These are phyloP conservation scores for Royoungia palumana DNA, from an alignment of 768 basidiomycete species.

Conservation along the genomic window DNA sequence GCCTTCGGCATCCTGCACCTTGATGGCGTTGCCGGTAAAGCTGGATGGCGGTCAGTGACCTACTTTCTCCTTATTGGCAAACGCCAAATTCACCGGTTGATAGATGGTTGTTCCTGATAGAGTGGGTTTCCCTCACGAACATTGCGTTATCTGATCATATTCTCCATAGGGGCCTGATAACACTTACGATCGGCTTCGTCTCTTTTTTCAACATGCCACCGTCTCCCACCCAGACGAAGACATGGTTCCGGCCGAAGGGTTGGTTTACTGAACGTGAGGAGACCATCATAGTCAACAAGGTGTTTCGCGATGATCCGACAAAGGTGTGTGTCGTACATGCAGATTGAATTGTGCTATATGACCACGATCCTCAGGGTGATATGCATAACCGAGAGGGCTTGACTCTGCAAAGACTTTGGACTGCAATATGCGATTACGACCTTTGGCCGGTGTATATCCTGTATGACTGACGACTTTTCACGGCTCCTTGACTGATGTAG, in stretches of 20 bases:
- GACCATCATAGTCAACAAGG: constrained; percentile 53
- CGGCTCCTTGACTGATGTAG: background rate
- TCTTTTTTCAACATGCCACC: too few relatives aligned
- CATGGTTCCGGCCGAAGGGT: too few relatives aligned
- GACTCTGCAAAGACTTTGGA: constrained; percentile 47
- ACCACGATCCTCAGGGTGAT: constrained; percentile 27
- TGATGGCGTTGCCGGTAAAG: constrained; percentile 4
- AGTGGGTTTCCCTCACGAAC: constrained; percentile 21
- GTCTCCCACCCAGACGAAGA: too few relatives aligned
- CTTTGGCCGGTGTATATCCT: constrained; percentile 65
- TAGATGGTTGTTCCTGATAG: constrained; percentile 37
- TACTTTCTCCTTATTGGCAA: constrained; percentile 21
- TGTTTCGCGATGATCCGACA: constrained; percentile 62
- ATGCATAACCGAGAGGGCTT: constrained; percentile 72
- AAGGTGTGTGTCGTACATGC: constrained; percentile 34
- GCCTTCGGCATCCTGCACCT: constrained; percentile 55
- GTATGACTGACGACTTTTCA: constrained; percentile 10
- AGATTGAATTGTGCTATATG: too few relatives aligned
- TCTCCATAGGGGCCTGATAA: constrained; percentile 31
- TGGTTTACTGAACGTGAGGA: constrained; percentile 57
- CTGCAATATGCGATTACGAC: constrained; percentile 56
- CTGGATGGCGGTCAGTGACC: constrained; percentile 15
- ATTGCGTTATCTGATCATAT: background rate
- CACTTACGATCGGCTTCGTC: constrained; percentile 48
- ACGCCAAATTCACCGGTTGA: background rate